Evolutionary conservation across 306 rosid species (phyloP), one percentile per base, ranked within the genome.

Genomic region (Styphnolobium japonicum): DNA sequence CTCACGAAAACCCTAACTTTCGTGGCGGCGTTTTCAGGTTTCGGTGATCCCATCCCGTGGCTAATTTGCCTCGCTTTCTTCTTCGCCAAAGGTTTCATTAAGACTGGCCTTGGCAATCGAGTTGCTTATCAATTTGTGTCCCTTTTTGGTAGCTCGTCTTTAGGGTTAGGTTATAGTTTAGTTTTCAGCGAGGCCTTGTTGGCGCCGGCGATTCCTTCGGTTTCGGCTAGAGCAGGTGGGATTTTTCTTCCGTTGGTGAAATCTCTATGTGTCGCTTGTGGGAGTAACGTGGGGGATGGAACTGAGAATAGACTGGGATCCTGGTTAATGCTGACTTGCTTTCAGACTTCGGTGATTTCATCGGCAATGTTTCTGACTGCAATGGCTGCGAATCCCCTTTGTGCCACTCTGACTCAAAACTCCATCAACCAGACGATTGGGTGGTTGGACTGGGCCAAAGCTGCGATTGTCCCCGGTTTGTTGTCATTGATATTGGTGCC

Each of bases 251-350:
- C 98, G 0, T 33, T 95, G 80, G 98, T 95, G 51, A 92, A 95
- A 82, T 84, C 98, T 1, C 86, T 95, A 1, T 95, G 98, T 62
- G 96, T 89, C 4, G 98, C 98, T 2, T 95, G 98, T 64, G 99
- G 99, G 2, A 96, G 99, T 80, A 96, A 96, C 76, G 93, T 0
- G 7, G 99, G 98, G 25, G 98, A 96, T 27, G 99, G 99, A 36
- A 96, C 99, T 2, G 99, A 93, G 88, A 6, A 62, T 0, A 88
- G 56, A 52, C 57, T 93, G 46, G 98, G 99, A 19, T 90, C 99
- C 5, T 93, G 99, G 99, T 67, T 96, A 86, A 96, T 93, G 99
- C 94, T 96, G 4, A 93, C 99, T 58, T 95, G 99, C 80, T 93
- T 95, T 68, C 99, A 95, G 79, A 95, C 99, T 10, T 95, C 99